phyloP scores from a whole-genome alignment of 257 asterid genomes.

The Nicotiana tabacum region DNA sequence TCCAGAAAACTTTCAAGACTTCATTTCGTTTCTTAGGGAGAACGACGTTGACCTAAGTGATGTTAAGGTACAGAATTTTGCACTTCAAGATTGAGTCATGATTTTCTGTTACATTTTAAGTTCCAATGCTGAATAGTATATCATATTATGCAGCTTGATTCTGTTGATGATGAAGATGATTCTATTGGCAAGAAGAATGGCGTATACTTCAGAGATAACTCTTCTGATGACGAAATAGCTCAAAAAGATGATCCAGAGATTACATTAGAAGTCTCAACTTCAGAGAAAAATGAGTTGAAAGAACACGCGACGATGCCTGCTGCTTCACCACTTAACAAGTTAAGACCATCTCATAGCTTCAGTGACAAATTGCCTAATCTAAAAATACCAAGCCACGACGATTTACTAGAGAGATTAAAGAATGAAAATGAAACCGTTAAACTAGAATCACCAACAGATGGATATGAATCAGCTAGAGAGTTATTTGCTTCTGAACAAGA shows the following conservation, averaged over 20 bases:
- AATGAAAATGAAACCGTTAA: conserved; percentile 11
- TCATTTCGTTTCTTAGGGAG: conserved; percentile 49
- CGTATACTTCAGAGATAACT: conserved; percentile 28
- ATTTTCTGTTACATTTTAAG: background rate
- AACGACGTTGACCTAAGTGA: conserved; percentile 39
- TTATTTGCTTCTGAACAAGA: background rate
- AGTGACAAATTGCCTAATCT: conserved; percentile 22
- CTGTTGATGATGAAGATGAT: conserved; percentile 26
- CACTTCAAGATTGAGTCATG: background rate
- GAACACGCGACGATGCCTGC: conserved; percentile 3
- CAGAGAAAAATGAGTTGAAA: background rate
- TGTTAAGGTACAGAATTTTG: conserved; percentile 41
- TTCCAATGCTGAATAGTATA: conserved; percentile 7
- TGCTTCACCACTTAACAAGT: background rate
- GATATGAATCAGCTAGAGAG: conserved; percentile 29
- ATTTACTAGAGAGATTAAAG: conserved; percentile 20
- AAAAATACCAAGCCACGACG: conserved; percentile 27
- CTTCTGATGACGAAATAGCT: conserved; percentile 31
- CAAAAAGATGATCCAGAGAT: conserved; percentile 11
- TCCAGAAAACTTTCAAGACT: conserved; percentile 53
- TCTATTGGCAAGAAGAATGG: conserved; percentile 19
- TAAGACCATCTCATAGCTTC: conserved; percentile 20
- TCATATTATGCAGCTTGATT: conserved; percentile 26
- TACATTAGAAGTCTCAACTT: background rate
- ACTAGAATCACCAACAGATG: conserved; percentile 39